Percentiles rank a stretch among this genome's conserved stretches.
Evolutionary conservation across 2,329 filamentous ascomycete species (phyloP).

Genomic region (Colletotrichum shisoi): DNA sequence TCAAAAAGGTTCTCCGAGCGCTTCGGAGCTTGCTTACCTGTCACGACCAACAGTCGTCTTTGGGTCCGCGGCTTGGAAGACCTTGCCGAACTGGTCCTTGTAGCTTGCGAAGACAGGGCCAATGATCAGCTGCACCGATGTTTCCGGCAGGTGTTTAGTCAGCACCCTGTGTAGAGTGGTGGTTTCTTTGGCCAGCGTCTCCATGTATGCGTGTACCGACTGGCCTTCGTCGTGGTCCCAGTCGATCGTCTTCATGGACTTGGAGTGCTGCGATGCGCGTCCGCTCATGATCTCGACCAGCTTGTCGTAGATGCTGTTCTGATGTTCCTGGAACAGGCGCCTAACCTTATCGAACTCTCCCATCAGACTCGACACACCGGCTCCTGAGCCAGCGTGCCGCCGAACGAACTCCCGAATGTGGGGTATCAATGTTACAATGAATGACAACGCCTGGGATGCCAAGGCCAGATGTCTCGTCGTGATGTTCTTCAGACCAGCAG

Average conservation of each 20-base stretch:
- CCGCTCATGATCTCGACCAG: constrained; percentile 90
- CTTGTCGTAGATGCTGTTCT: constrained; percentile 90
- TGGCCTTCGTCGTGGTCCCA: constrained; percentile 68
- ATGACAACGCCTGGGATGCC: constrained; percentile 86
- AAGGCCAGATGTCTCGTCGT: constrained; percentile 94
- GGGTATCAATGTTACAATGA: constrained; percentile 85
- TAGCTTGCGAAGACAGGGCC: constrained; percentile 83
- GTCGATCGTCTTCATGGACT: constrained; percentile 75
- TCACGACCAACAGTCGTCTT: constrained; percentile 73
- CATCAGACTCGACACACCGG: constrained; percentile 67
- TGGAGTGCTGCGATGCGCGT: constrained; percentile 76
- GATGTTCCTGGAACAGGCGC: constrained; percentile 85
- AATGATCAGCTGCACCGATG: constrained; percentile 84
- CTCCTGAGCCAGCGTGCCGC: constrained; percentile 69
- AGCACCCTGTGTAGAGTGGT: constrained; percentile 83
- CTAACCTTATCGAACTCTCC: constrained; percentile 89
- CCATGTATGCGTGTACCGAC: constrained; percentile 75
- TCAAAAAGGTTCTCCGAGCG: background rate
- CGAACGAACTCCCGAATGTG: constrained; percentile 92
- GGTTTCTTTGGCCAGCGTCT: constrained; percentile 86
- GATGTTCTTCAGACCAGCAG: constrained; percentile 92
- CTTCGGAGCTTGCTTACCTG: constrained; percentile 62
- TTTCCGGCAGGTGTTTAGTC: constrained; percentile 80
- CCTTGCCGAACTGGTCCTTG: constrained; percentile 77
- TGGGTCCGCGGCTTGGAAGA: constrained; percentile 70